Conservation (phyloP, 2,329 filamentous ascomycete species). For the Berkeleyomyces rouxiae region DNA sequence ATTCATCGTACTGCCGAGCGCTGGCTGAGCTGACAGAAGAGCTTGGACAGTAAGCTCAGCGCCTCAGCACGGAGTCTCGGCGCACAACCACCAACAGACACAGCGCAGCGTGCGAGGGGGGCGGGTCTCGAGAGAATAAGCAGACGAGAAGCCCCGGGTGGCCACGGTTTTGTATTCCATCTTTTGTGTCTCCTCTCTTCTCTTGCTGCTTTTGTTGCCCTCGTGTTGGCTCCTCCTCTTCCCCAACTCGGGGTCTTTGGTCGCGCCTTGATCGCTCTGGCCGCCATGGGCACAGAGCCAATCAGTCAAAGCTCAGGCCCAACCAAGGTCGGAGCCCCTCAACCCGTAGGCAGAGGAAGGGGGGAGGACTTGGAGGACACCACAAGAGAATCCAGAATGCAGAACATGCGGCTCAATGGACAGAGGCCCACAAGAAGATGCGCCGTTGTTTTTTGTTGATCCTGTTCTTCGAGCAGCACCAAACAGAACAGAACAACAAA, state of each 20-base stretch:
- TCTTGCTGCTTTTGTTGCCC: neutral
- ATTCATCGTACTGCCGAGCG: too few species aligned
- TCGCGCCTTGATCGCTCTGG: neutral
- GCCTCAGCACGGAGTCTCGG: too few species aligned
- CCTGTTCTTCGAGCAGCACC: neutral
- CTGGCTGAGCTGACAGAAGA: too few species aligned
- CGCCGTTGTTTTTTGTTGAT: neutral
- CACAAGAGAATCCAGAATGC: neutral
- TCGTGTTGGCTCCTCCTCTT: neutral
- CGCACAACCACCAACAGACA: too few species aligned
- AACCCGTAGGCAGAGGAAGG: too few species aligned
- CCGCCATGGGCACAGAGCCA: neutral
- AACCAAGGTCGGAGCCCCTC: neutral
- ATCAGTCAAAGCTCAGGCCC: neutral
- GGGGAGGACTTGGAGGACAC: neutral
- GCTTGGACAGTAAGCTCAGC: too few species aligned
- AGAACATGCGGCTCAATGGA: neutral
- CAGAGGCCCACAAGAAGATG: too few species aligned
- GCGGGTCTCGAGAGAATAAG: too few species aligned
- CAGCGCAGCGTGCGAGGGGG: too few species aligned
- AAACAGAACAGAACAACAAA: neutral
- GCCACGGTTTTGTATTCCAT: neutral
- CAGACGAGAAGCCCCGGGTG: neutral
- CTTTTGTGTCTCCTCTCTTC: neutral
- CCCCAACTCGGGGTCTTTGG: neutral